Base-by-base conservation (phyloP, 257 asterid species). In the Solanum piurae region DNA sequence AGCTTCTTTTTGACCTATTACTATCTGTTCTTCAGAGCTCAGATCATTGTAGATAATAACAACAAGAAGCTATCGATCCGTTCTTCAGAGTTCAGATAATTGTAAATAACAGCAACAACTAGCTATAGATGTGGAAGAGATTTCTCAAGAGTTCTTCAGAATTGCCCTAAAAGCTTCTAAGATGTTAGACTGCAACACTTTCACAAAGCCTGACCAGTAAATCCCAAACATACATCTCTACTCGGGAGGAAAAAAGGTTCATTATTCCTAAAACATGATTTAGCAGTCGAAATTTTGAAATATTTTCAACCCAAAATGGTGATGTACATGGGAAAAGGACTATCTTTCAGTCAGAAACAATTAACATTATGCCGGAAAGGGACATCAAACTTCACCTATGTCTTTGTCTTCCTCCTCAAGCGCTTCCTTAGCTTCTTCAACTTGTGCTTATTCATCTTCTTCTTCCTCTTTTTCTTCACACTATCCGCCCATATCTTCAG, bases 381-480 rank as follows among this genome's bases (percentile, higher is more conserved):
- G 33, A 37, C 7, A 66, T 25, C 34, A 12, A 66, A 66, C 12
- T 66, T 66, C 73, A 66, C 73, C 73, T 64, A 62, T n/a, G n/a
- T 7, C 92, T 93, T 90, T 1, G 96, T 91, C 86, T 94, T 95
- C 92, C 92, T 94, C 90, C 96, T 90, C 87, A 89, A 88, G 46
- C 90, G 91, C 93, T 94, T 95, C 83, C 95, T 92, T 58, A 92
- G 91, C 93, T 95, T 95, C 96, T 91, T 93, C 92, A 95, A 73
- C 88, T 95, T 95, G 90, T 95, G 98, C 93, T 95, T 94, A 88
- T 93, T 95, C 98, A 95, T 95, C 96, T 95, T 95, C 95, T 40
- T 94, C 86, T 93, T 95, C 88, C 98, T 91, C 98, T 95, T 95
- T 93, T 95, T 94, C 94, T 95, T 95, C 90, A 94, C 96, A 85